Evolutionary conservation across 768 basidiomycete species (phyloP).

Genomic region (Leccinum longicurvipes): DNA sequence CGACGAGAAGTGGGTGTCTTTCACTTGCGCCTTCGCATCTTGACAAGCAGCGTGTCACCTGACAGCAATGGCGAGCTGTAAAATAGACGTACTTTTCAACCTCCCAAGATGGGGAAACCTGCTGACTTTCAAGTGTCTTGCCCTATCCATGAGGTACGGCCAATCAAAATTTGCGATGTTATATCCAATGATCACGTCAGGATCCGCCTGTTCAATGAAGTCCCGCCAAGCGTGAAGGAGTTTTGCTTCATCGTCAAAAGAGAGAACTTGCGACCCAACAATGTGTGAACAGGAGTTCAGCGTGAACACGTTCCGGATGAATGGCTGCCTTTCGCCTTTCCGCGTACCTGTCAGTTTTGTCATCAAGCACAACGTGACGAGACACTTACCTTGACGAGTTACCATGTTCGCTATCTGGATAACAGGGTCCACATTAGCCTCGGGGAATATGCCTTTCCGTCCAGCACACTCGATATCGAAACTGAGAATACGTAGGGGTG

Average conservation of each 20-base stretch:
- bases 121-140: conserved; percentile 68
- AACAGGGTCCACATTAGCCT: conserved; percentile 85
- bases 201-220: conserved; percentile 87
- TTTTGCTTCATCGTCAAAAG: conserved; percentile 68
- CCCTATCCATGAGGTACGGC: conserved; percentile 92
- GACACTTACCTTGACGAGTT: conserved; percentile 77
- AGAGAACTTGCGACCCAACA: conserved; percentile 94
- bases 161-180: conserved; percentile 95
- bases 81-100: conserved; percentile 53
- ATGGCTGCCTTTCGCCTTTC: conserved; percentile 85
- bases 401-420: conserved; percentile 99
- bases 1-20: conserved; percentile 96
- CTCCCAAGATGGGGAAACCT: conserved; percentile 77
- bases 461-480: conserved; percentile 99
- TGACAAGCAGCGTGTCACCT: conserved; percentile 7
- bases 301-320: conserved; percentile 95
- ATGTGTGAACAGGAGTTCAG: conserved; percentile 93
- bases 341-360: conserved; percentile 3
- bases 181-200: conserved; percentile 95
- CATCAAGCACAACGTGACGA: neutral
- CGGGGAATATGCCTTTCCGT: conserved; percentile 95
- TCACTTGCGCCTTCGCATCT: conserved; percentile 78
- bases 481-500: conserved; percentile 89
- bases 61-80: neutral
- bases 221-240: conserved; percentile 85